A percentile compares a stretch with the other conserved stretches of the same genome.
Conservation (phyloP, 225 moss, liverwort and hornwort species). For the Sphagnum contortum region DNA sequence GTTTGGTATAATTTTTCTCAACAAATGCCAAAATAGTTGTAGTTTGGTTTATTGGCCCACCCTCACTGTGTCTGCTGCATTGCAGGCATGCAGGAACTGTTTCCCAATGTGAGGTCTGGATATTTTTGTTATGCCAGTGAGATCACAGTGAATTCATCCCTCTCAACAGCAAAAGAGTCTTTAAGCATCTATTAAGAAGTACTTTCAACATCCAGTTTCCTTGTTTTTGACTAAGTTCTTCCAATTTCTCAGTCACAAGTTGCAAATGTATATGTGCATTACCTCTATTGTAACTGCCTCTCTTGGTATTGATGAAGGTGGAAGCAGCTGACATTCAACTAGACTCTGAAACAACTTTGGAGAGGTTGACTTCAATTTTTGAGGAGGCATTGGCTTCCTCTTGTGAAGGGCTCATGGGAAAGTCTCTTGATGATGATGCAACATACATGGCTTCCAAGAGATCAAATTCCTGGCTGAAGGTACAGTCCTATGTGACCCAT, state of each 20-base stretch:
- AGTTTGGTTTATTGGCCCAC: too few species aligned
- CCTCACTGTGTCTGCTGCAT: background rate
- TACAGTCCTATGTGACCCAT: constrained; percentile 12
- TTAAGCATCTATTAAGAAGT: background rate
- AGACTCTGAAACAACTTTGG: constrained; percentile 30
- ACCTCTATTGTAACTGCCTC: too few species aligned
- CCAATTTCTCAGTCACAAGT: too few species aligned
- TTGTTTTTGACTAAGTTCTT: background rate
- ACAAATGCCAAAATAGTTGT: too few species aligned
- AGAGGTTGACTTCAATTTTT: constrained; percentile 53
- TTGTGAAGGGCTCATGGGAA: constrained; percentile 91
- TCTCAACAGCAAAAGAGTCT: background rate
- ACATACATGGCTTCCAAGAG: constrained; percentile 85
- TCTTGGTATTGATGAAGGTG: constrained; percentile 27
- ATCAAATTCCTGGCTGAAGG: constrained; percentile 94
- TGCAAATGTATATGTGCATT: too few species aligned
- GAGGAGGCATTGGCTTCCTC: constrained; percentile 82
- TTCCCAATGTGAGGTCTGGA: constrained; percentile 75
- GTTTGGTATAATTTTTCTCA: too few species aligned
- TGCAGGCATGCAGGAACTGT: constrained; percentile 67
- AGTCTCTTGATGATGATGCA: constrained; percentile 68
- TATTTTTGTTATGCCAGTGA: constrained; percentile 73
- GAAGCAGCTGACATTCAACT: constrained; percentile 45
- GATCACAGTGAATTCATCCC: constrained; percentile 44
- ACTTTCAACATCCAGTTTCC: background rate